Evolutionary conservation across 225 moss, liverwort and hornwort species (phyloP).

Genomic region (Bryoerythrophyllum caledonicum): DNA sequence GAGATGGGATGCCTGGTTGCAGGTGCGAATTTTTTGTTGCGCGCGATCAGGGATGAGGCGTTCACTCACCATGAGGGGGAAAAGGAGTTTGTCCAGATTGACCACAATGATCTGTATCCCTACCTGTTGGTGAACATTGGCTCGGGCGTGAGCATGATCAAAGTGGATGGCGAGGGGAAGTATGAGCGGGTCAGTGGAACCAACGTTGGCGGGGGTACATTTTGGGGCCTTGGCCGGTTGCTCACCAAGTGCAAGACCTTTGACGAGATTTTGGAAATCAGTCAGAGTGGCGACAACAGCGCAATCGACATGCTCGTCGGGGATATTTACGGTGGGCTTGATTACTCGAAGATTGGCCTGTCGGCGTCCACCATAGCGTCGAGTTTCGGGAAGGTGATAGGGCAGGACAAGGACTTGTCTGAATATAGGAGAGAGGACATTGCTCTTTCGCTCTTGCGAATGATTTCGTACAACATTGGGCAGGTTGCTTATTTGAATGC

Average conservation of each 20-base stretch:
- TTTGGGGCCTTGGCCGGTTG: slow-evolving; percentile 94
- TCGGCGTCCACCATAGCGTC: slow-evolving; percentile 97
- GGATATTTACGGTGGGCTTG: slow-evolving; percentile 98
- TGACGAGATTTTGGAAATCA: slow-evolving; percentile 95
- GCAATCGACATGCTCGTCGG: slow-evolving; percentile 97
- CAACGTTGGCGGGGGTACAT: slow-evolving; percentile 96
- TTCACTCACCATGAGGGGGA: slow-evolving; percentile 93
- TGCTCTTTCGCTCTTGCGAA: slow-evolving; percentile 87
- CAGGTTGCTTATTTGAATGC: slow-evolving; percentile 97
- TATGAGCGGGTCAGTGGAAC: slow-evolving; percentile 93
- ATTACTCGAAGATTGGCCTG: slow-evolving; percentile 94
- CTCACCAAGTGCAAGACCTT: slow-evolving; percentile 97
- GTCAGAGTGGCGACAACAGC: slow-evolving; percentile 94
- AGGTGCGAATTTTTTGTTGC: slow-evolving; percentile 86
- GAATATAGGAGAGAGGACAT: slow-evolving; percentile 89
- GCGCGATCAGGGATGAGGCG: slow-evolving; percentile 89
- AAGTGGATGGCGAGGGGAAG: slow-evolving; percentile 89
- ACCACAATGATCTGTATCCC: slow-evolving; percentile 75
- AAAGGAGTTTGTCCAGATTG: slow-evolving; percentile 89
- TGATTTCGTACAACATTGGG: slow-evolving; percentile 99
- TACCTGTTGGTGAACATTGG: slow-evolving; percentile 97
- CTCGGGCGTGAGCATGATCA: slow-evolving; percentile 98
- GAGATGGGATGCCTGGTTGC: slow-evolving; percentile 96
- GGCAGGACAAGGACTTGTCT: slow-evolving; percentile 78
- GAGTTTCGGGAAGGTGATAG: slow-evolving; percentile 95